Base-by-base conservation (phyloP, 2,329 filamentous ascomycete genomes). In the Raffaelea arxii region DNA sequence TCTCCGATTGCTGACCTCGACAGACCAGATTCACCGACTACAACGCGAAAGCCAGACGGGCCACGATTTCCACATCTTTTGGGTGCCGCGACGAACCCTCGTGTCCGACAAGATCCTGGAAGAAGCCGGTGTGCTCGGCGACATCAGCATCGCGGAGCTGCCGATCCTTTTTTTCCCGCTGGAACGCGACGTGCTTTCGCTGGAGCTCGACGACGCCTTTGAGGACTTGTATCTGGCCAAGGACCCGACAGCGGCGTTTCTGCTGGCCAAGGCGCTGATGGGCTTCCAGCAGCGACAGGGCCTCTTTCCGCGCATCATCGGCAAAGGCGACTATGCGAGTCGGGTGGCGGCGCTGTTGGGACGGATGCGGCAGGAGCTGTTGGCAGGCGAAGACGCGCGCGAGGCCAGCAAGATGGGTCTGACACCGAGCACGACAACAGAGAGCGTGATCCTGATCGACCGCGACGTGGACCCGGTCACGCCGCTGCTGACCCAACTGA, bases 51-150 rank as follows among this genome's bases (percentile, higher is more conserved):
- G 85, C 61, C 84, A 88, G 58, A 86, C 83, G 41, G 86, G 89
- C 55, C 92, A 98, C 75, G 91, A 98, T 57, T 95, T 97, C 62
- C 91, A 90, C 52, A 84, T 98, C 56, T 91, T 96, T 62, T 97
- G 92, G 86, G 86, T 94, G 37, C 91, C 94, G 6, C 81, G 92
- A 48, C 84, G 92, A 51, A 97, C 92, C 4, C 72, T 94, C 46
- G 84, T 97, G 46, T 92, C 88, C 55, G 89, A 97, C 62, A 83
- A 89, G 60, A 77, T 97, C 42, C 74, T 98, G 35, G 92, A 98
- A 65, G 89, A 95, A 60, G 84, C 87, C 35, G 92, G 91, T 23
- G 87, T 98, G 14, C 75, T 96, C 42, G 94, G 92, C 48, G 92
- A 98, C 62, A 84, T 90, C 51, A 96, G 80, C 58, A 84, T 97